Base-by-base conservation (phyloP, 352 stramenopile genomes). In the Aphanomyces astaci region DNA sequence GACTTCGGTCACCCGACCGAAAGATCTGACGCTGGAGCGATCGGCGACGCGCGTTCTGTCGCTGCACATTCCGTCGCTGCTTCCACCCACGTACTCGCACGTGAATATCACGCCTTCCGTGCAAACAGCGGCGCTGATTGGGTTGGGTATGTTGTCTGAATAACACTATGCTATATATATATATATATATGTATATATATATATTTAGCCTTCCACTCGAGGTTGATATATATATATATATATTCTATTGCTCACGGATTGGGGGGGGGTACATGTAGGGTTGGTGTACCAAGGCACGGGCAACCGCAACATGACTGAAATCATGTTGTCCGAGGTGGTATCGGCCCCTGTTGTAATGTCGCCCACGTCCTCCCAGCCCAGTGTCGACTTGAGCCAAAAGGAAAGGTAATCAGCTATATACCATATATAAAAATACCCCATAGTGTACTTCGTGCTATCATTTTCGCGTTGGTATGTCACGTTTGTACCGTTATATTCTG, bases 31-130 rank as follows among this genome's bases (percentile, higher is more conserved):
- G 1, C 72, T 95, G 9, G 84, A 94, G 63, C 83, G 93, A 27
- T 92, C 90, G 4, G 88, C 98, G 0, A 98, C 90, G 2, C 99
- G 99, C 81, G 98, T 99, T 92, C 78, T 99, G 1, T 99, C 94
- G 74, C 82, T 99, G 28, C 96, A 99, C 76, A 94, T 99, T 69
- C 97, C 96, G 4, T 97, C 93, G 13, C 78, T 99, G 25, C 84
- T 99, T 2, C 96, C 95, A 17, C 78, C 91, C 25, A 89, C 94
- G 32, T 98, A 98, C 70, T 87, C 90, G 25, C 90, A 97, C 25
- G 98, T 99, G 76, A 97, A 98, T 60, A 92, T 99, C 4, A 91
- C 96, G 4, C 86, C 88, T 24, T 89, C 94, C 9, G 97, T 97
- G 24, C 96, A 99, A 72, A 92, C 91, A 13, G 95, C 96, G 39